Percentiles rank a stretch among this genome's conserved stretches.
Evolutionary conservation across 257 asterid species (phyloP).

Genomic region (Salvia rosmarinus): DNA sequence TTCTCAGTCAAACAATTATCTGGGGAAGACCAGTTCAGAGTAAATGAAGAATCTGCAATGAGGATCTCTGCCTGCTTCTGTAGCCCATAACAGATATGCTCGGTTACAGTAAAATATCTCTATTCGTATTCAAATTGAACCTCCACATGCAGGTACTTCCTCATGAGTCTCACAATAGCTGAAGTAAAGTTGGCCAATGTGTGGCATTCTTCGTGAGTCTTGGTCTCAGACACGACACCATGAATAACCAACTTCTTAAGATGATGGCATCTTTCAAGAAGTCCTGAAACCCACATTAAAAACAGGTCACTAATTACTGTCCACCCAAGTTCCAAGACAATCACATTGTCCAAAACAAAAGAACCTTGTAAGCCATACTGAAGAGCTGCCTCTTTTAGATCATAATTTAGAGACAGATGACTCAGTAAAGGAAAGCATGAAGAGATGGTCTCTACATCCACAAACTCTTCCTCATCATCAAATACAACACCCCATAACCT

Average conservation of each 20-base stretch:
- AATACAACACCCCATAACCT: slow-evolving; percentile 94
- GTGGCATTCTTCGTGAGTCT: slow-evolving; percentile 84
- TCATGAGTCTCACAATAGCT: slow-evolving; percentile 69
- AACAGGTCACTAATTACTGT: slow-evolving; percentile 72
- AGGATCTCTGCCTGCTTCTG: slow-evolving; percentile 29
- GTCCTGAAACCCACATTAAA: slow-evolving; percentile 75
- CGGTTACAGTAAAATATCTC: slow-evolving; percentile 35
- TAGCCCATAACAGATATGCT: slow-evolving; percentile 31
- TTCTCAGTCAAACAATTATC: slow-evolving; percentile 38
- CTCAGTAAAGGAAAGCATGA: slow-evolving; percentile 74
- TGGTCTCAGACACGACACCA: slow-evolving; percentile 88
- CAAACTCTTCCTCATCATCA: slow-evolving; percentile 89
- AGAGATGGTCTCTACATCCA: slow-evolving; percentile 83
- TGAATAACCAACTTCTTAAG: slow-evolving; percentile 74
- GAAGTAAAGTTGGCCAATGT: slow-evolving; percentile 74
- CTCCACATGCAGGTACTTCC: slow-evolving; percentile 70
- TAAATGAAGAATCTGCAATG: slow-evolving; percentile 32
- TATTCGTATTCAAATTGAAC: slow-evolving; percentile 82
- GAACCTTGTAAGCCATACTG: slow-evolving; percentile 77
- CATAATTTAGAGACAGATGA: slow-evolving; percentile 76
- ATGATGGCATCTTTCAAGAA: slow-evolving; percentile 74
- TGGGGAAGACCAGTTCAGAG: slow-evolving; percentile 24
- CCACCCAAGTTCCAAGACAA: slow-evolving; percentile 91
- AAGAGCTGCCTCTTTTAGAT: slow-evolving; percentile 69
- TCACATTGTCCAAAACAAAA: slow-evolving; percentile 69